These are phyloP conservation scores for Neostapfia colusana DNA, from an alignment of 176 grass and related monocot species.

Conservation along the genomic window DNA sequence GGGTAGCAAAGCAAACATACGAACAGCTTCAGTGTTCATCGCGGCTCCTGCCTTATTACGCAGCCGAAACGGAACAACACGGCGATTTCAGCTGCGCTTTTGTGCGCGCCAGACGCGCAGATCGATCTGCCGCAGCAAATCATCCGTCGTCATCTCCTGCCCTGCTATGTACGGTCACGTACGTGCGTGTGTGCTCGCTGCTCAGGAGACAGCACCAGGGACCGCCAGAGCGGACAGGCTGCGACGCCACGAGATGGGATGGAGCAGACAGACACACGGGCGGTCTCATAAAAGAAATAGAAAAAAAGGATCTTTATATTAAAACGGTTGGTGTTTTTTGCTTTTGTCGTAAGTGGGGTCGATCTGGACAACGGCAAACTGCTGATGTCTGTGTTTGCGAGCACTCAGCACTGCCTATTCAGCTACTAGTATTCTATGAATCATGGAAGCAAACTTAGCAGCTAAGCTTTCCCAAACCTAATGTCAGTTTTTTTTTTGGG, in stretches of 20 bases:
- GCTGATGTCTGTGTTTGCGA: not conserved
- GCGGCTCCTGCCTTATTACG: constrained; percentile 13
- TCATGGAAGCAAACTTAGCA: not conserved
- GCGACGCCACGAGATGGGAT: not conserved
- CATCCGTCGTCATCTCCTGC: not conserved
- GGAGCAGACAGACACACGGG: not conserved
- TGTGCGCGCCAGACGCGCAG: constrained; percentile 2
- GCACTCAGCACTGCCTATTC: not conserved
- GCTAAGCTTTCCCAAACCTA: constrained; percentile 13
- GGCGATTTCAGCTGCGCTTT: not conserved
- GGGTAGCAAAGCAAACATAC: no score
- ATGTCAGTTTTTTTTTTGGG: no score
- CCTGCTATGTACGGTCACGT: constrained; percentile 24
- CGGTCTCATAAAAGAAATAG: not conserved
- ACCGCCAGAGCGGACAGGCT: not conserved
- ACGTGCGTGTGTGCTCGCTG: constrained; percentile 22
- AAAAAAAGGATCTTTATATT: not conserved
- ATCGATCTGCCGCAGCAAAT: constrained; percentile 1
- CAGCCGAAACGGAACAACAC: constrained; percentile 29
- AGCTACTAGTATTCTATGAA: not conserved
- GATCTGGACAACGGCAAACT: not conserved
- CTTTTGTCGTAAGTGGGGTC: not conserved
- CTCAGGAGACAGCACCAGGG: constrained; percentile 11
- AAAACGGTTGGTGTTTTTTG: not conserved
- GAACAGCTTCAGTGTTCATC: not conserved